phyloP scores from a whole-genome alignment of 768 basidiomycete genomes.

The Hypholoma sublateritium region DNA sequence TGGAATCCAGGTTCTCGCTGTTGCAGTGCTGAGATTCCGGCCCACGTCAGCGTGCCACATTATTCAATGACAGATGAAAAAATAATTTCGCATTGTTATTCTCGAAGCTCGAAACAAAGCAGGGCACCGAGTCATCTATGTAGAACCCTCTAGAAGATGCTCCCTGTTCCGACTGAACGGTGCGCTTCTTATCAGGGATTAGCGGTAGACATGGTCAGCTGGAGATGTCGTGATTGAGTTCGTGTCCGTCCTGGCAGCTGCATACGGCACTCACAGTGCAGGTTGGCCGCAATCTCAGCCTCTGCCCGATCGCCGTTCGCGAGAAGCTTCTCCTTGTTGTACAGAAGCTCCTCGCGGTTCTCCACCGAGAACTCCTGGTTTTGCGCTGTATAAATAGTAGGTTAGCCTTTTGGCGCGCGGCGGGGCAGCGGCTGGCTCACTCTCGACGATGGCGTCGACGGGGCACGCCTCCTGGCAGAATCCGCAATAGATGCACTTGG shows the following conservation, averaged over 20 bases:
- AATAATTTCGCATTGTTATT: conserved; percentile 4
- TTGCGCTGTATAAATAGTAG: conserved; percentile 60
- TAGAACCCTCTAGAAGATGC: conserved; percentile 1
- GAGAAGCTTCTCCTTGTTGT: conserved; percentile 99
- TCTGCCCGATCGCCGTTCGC: conserved; percentile 96
- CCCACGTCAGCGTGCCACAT: not conserved
- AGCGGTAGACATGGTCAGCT: conserved; percentile 91
- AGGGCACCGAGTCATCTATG: conserved; percentile 5
- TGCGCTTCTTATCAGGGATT: conserved; percentile 18
- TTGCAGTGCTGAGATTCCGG: not conserved
- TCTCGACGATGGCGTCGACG: conserved; percentile 99
- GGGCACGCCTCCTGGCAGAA: conserved; percentile 99
- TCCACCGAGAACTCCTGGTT: conserved; percentile 98
- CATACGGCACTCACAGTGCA: conserved; percentile 56
- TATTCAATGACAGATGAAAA: conserved; percentile 3
- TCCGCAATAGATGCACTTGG: conserved; percentile 99
- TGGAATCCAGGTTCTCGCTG: not conserved
- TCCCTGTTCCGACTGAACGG: not conserved
- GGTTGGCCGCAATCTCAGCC: conserved; percentile 95
- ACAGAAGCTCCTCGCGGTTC: conserved; percentile 95
- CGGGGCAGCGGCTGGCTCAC: conserved; percentile 44
- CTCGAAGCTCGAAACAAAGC: not conserved
- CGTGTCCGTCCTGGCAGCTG: conserved; percentile 11
- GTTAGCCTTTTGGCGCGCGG: conserved; percentile 5
- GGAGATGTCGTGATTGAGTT: conserved; percentile 22